phyloP scores from a whole-genome alignment of 176 grass and related monocot species.

The Aegilops tauschii region DNA sequence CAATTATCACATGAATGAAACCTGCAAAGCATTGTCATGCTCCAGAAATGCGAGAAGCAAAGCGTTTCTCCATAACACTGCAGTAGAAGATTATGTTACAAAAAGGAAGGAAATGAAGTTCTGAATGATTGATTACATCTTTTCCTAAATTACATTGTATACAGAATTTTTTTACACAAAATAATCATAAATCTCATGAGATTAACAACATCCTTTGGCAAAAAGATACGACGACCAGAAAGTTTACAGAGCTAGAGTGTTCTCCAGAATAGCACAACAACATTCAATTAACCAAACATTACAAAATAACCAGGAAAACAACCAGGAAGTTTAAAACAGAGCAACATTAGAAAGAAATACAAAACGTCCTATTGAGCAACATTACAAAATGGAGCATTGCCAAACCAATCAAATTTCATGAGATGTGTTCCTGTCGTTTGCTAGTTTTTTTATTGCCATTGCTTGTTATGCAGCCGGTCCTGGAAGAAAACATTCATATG shows the following conservation, averaged over 20 bases:
- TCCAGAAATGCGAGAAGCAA: too few relatives aligned
- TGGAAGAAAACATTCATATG: too few relatives aligned
- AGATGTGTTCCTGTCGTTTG: neutral
- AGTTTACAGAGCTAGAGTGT: neutral
- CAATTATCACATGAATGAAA: too few relatives aligned
- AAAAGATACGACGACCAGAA: neutral
- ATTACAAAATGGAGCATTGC: neutral
- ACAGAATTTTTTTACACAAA: neutral
- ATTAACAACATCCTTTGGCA: neutral
- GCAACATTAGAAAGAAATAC: too few relatives aligned
- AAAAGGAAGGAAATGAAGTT: neutral
- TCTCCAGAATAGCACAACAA: neutral
- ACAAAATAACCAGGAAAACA: too few relatives aligned
- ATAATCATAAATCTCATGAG: neutral
- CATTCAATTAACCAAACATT: neutral
- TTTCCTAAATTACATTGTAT: neutral
- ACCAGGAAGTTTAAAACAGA: too few relatives aligned
- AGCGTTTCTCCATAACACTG: too few relatives aligned
- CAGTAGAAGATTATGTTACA: neutral
- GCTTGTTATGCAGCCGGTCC: neutral
- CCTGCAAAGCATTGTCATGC: too few relatives aligned
- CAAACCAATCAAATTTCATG: neutral
- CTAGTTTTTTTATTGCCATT: neutral
- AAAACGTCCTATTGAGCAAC: too few relatives aligned
- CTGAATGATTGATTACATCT: neutral